Conservation (phyloP, 2,329 filamentous ascomycete genomes). For the Dryadomyces quercus-mongolicae region DNA sequence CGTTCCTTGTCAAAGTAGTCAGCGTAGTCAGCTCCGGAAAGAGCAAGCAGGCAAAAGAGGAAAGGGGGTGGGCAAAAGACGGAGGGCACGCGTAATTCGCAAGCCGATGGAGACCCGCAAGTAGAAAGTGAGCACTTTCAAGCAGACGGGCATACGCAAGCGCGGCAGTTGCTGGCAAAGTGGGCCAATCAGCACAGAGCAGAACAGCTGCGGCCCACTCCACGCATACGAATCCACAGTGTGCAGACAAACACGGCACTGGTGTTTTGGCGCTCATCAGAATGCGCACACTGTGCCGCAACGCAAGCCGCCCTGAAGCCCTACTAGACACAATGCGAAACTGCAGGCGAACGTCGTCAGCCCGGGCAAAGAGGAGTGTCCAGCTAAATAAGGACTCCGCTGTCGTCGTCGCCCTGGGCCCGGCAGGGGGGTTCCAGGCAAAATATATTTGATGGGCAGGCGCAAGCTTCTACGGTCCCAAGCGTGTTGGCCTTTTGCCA, state of each 20-base stretch:
- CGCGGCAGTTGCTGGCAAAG: background rate
- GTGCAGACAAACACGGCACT: background rate
- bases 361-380: background rate
- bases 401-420: background rate
- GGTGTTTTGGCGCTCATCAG: no score
- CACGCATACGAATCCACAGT: slow-evolving; percentile 6
- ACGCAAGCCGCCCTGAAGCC: background rate
- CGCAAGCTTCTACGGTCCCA: background rate
- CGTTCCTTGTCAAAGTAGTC: no score
- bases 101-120: background rate
- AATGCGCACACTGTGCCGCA: background rate
- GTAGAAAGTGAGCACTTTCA: background rate
- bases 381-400: background rate
- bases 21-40: no score
- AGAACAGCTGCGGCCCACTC: background rate
- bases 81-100: background rate
- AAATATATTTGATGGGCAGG: background rate
- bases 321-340: background rate
- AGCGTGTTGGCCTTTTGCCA: background rate
- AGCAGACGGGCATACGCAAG: background rate
- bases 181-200: background rate
- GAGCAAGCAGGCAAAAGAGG: no score
- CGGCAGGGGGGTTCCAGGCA: background rate
- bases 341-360: background rate
- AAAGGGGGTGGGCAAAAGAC: no score